Evolutionary conservation across 2,329 filamentous ascomycete genomes (phyloP), one percentile per base, ranked within the genome.

Genomic region (Fulvia fulva): DNA sequence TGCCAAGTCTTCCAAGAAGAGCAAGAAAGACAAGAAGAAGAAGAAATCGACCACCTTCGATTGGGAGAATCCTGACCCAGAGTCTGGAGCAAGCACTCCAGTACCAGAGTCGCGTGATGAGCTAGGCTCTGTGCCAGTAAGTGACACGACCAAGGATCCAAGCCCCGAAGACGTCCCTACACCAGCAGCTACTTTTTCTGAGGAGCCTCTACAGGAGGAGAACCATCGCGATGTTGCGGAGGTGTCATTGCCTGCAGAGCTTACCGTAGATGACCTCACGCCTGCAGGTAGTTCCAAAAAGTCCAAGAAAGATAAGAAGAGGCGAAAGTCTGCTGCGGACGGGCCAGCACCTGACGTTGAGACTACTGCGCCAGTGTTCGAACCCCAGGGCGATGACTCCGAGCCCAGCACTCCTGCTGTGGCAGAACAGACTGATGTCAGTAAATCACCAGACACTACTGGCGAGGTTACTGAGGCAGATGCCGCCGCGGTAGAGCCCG

Each of bases 271-370:
- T n/a, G 62, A 65, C 23, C 59, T 63, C 14, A 65, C 57, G 57
- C 46, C 63, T 9, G 54, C 44, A 16, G 58, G 62, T 21, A 61
- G 63, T 1, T 56, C 56, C 26, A 74, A 74, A 61, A 67, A 67
- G 58, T 71, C 73, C 28, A 77, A 77, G 66, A 78, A 77, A 51
- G 73, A 75, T 22, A 77, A 77, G 65, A 75, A 76, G 49, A 77
- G 78, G 60, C 68, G 66, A 1, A 68, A 65, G 60, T 43, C 37
- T 16, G 25, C 51, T 25, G 23, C 21, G 19, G 9, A 26, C 21
- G 28, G 47, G 47, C 3, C 9, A 3, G 52, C 46, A n/a, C 5
- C 25, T 22, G 52, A 25, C 9, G 23, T 46, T 21, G 52, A 32
- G 23, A 23, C 23, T 6, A 12, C 16, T 28, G 16, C 26, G n/a